Base-by-base conservation (phyloP, 1,284 basidiomycete genomes). In the Malassezia globosa region DNA sequence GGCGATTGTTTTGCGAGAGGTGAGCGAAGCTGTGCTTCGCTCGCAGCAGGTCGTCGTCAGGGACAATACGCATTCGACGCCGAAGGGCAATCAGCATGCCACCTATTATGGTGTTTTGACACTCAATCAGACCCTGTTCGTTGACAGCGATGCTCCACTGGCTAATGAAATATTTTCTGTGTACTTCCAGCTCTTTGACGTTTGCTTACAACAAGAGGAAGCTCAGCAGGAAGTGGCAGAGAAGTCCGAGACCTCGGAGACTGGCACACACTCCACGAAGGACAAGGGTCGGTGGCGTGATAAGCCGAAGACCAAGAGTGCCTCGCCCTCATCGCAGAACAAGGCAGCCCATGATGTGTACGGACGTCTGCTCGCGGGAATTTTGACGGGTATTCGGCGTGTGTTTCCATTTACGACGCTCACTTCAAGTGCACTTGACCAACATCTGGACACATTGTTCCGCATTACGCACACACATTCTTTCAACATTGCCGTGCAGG, bases 401-500 rank as follows among this genome's bases (percentile, higher is more conserved):
- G 89, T 92, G 1, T 75, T 96, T 48, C 94, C 94, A 0, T 97
- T 87, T 66, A 87, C 88, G 10, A 84, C 83, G 77, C 42, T 79
- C 26, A 77, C 79, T 38, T 75, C 77, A 22, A 83, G 63, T 73
- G 80, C 65, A 77, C 82, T 96, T 60, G 80, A 83, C 61, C 80
- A 82, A 55, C 89, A 95, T 66, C 84, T 96, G 66, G 84, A 89
- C 69, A 92, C 87, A 0, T 80, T 96, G 21, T 97, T 96, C 79
- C 80, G 84, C 48, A 90, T 97, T 66, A 92, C 87, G 2, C 92
- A 97, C 73, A 85, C 86, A 0, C 77, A 77, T 23, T 79, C 79
- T 1, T 97, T 97, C 79, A 96, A 94, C 73, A 89, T 92, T 58
- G 87, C 89, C 13, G 80, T 97, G 13, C 94, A 95, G 73, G 87